Percentiles rank a stretch among this genome's conserved stretches.
These are phyloP conservation scores for Phallus indusiatus DNA, from an alignment of 768 basidiomycete genomes.

Conservation along the genomic window DNA sequence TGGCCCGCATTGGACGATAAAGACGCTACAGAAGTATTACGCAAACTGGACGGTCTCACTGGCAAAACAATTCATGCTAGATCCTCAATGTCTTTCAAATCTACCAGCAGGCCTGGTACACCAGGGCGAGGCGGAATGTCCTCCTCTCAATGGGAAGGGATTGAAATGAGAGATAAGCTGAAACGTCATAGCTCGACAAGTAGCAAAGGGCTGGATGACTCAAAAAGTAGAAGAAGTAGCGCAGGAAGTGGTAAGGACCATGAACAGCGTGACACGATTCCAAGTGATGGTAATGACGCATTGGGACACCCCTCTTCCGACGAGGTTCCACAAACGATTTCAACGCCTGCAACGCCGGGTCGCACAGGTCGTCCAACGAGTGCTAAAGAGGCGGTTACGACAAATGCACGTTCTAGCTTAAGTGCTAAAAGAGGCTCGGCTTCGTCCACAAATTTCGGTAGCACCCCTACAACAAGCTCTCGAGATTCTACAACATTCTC, in stretches of 20 bases:
- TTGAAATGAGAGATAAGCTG: conserved; percentile 22
- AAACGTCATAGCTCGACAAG: conserved; percentile 13
- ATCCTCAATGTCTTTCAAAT: conserved; percentile 62
- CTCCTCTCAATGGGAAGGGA: conserved; percentile 68
- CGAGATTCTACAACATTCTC: conserved; percentile 83
- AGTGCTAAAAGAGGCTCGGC: conserved; percentile 84
- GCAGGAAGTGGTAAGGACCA: conserved; percentile 27
- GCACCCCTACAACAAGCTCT: conserved; percentile 64
- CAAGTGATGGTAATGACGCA: conserved; percentile 26
- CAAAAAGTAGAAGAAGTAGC: conserved; percentile 17
- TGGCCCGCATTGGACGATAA: conserved; percentile 85
- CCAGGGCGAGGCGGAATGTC: conserved; percentile 50
- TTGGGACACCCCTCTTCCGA: conserved; percentile 24
- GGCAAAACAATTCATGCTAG: conserved; percentile 69
- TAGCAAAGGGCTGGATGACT: conserved; percentile 24
- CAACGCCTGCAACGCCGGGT: conserved; percentile 7
- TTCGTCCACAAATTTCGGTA: conserved; percentile 79
- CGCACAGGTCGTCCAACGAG: conserved; percentile 5
- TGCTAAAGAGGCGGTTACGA: conserved; percentile 10
- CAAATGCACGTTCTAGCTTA: conserved; percentile 55
- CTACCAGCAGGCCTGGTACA: conserved; percentile 63
- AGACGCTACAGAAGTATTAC: conserved; percentile 81
- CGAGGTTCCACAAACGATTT: neutral
- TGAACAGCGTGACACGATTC: conserved; percentile 37
- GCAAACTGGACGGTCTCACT: conserved; percentile 84